These are phyloP conservation scores for Ordospora pajunii DNA, from an alignment of 371 early-diverging fungal species.

Conservation along the genomic window DNA sequence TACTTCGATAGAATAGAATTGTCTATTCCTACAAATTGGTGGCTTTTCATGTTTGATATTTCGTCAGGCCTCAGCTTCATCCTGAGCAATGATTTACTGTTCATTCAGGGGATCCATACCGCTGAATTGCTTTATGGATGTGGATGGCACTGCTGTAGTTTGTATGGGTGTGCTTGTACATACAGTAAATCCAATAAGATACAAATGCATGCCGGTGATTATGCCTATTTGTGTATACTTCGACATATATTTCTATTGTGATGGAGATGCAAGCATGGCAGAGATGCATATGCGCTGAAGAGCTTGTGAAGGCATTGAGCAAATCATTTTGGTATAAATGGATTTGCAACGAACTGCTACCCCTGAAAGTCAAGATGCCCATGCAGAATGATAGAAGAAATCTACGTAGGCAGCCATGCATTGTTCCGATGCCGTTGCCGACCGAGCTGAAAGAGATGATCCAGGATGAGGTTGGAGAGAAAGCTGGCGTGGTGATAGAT, in stretches of 20 bases:
- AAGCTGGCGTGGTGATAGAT: constrained; percentile 7
- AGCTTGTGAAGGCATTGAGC: neutral
- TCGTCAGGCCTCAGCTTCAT: neutral
- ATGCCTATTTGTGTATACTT: too few species aligned
- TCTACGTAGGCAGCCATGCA: neutral
- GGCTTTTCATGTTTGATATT: constrained; percentile 66
- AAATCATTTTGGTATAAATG: neutral
- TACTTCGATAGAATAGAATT: constrained; percentile 71
- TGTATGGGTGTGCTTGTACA: neutral
- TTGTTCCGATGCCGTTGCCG: neutral
- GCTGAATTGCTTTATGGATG: neutral
- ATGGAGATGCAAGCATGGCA: neutral
- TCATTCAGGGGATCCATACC: neutral
- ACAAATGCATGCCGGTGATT: too few species aligned
- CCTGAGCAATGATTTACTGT: neutral
- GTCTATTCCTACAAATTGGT: constrained; percentile 72
- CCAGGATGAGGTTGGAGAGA: neutral
- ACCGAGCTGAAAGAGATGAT: neutral
- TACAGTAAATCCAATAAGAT: too few species aligned
- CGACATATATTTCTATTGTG: too few species aligned
- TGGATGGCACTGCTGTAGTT: neutral
- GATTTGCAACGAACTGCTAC: neutral
- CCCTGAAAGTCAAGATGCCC: neutral
- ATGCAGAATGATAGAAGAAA: neutral
- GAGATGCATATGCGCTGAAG: neutral